A percentile compares a stretch with the other conserved stretches of the same genome.
Conservation (phyloP, 768 basidiomycete genomes). For the Suillus lakei region DNA sequence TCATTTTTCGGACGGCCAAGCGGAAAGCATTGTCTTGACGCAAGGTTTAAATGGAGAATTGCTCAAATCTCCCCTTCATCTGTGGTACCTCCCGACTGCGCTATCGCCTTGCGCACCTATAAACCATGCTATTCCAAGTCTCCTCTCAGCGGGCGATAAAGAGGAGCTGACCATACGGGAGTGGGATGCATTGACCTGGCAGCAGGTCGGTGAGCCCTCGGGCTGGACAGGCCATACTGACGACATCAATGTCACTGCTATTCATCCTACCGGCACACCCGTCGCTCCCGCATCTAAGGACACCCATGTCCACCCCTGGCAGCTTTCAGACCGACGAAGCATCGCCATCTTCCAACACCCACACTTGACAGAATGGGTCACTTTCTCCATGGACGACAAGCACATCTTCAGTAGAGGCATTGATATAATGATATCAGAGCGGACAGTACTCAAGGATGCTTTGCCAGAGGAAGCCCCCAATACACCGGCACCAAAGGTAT, state of each 20-base stretch:
- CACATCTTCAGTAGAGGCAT: background rate
- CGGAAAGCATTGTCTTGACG: conserved; percentile 72
- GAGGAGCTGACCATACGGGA: background rate
- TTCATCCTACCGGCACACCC: background rate
- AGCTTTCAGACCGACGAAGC: background rate
- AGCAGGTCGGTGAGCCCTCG: too few species aligned
- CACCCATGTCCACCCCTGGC: background rate
- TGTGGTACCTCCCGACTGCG: conserved; percentile 77
- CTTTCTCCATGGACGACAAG: background rate
- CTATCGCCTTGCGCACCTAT: conserved; percentile 62
- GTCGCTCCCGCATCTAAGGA: background rate
- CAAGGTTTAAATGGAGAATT: conserved; percentile 85
- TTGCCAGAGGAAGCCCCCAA: background rate
- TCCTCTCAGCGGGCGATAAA: background rate
- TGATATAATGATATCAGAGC: background rate
- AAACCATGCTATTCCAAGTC: conserved; percentile 68
- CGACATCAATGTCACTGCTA: background rate
- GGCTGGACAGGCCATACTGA: too few species aligned
- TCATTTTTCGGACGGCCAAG: conserved; percentile 62
- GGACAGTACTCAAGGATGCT: background rate
- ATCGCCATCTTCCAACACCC: background rate
- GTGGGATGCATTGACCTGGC: too few species aligned
- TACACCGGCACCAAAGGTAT: background rate
- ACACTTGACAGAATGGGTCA: background rate
- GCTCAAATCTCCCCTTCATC: conserved; percentile 79